phyloP scores from a whole-genome alignment of 495 filamentous ascomycete genomes.

The Neurospora sp. region DNA sequence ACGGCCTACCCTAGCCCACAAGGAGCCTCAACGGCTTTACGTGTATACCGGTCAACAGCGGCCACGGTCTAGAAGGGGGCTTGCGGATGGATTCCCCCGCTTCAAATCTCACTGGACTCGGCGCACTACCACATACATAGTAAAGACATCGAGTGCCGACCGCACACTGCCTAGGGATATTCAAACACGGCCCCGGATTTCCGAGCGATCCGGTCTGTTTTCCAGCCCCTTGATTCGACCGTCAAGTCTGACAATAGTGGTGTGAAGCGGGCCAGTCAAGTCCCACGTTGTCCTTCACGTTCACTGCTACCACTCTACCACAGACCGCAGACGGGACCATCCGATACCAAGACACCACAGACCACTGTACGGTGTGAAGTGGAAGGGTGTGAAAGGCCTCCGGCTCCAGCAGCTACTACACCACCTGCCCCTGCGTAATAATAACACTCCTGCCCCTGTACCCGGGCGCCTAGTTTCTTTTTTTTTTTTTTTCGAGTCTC shows the following conservation, averaged over 20 bases:
- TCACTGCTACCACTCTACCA: neutral
- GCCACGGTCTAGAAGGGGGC: neutral
- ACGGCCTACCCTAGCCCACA: neutral
- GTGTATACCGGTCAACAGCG: neutral
- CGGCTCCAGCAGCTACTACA: neutral
- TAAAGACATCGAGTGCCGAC: neutral
- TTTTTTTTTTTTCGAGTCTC: neutral
- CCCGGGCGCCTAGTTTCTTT: neutral
- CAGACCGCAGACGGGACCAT: neutral
- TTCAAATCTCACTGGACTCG: neutral
- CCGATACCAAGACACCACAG: neutral
- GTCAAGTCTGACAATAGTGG: neutral
- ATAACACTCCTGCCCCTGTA: neutral
- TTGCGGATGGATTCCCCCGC: neutral
- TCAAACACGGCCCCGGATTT: conserved; percentile 13
- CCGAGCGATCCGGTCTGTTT: conserved; percentile 8
- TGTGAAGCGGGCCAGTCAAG: neutral
- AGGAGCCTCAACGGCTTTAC: neutral
- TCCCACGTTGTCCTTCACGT: neutral
- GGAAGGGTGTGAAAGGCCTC: neutral
- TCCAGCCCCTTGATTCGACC: conserved; percentile 13
- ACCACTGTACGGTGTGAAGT: neutral
- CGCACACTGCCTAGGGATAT: neutral
- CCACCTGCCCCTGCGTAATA: neutral
- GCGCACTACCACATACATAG: neutral